Evolutionary conservation across 73 alveolate genomes (phyloP).

Genomic region (Paramecium caudatum): DNA sequence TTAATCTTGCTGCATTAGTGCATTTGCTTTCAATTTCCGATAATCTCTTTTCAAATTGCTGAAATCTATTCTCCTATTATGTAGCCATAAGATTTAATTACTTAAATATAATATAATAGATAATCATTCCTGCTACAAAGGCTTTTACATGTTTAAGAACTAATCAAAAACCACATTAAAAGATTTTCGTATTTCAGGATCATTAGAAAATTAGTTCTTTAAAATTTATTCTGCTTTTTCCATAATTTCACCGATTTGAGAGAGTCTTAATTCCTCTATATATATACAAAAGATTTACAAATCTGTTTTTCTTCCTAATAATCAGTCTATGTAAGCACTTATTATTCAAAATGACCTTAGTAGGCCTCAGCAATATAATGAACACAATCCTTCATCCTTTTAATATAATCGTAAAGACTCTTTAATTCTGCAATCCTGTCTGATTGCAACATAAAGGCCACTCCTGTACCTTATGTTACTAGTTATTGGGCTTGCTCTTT

Average conservation of each 20-base stretch:
- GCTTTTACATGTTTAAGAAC: no score
- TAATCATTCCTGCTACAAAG: no score
- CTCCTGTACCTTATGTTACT: neutral
- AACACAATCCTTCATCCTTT: neutral
- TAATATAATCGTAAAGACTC: neutral
- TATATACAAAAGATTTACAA: neutral
- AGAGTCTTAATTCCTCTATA: neutral
- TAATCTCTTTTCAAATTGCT: neutral
- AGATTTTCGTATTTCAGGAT: neutral
- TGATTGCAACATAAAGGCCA: slow-evolving; percentile 11
- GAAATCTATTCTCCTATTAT: neutral
- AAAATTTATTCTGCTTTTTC: slow-evolving; percentile 6
- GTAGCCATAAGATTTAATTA: no score
- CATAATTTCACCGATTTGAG: neutral
- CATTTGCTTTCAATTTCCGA: neutral
- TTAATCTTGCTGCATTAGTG: neutral
- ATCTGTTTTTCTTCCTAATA: neutral
- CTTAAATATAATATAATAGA: no score
- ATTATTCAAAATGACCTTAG: neutral
- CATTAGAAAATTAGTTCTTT: neutral
- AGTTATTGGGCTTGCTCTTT: neutral
- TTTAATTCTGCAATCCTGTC: slow-evolving; percentile 6
- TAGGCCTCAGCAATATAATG: neutral
- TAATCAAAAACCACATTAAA: neutral
- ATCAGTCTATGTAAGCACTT: neutral